Evolutionary conservation across 495 filamentous ascomycete genomes (phyloP), one percentile per base, ranked within the genome.

Genomic region (Penicillium parvum): DNA sequence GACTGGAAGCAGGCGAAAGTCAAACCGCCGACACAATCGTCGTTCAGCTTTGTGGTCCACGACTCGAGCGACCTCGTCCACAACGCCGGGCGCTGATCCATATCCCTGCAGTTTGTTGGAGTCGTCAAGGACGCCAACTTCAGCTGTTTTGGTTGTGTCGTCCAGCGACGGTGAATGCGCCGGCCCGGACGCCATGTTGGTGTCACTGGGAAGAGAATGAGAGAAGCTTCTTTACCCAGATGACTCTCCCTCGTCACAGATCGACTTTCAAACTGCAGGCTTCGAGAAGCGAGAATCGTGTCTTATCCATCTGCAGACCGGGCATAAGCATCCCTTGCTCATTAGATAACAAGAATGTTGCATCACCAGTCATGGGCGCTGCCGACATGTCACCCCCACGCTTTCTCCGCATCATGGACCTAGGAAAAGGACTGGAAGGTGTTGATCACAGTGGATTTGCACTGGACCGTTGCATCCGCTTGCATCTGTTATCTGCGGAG

Each of bases 1-100:
- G 7, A 83, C 72, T 0, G 81, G 81, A n/a, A 85, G 57, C 27
- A 85, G 56, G 17, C 80, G 72, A 37, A 79, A 43, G 54, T 85
- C 81, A 43, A 83, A 83, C 39, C 75, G 77, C 7, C 52, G 76
- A 44, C 79, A 82, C 17, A 84, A 65, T n/a, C 73, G 72, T 33
- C 70, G 73, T 52, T 85, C 81, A 11, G 81, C 78, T 40, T 69
- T 57, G 37, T 68, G 65, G 41, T 72, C 67, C 3, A 69, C 53
- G 6, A 67, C 62, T 2, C 53, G 55, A 7, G 60, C 62, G 32
- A 68, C 57, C 40, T 72, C 65, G 25, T 65, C 63, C 7, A 66
- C 30, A 2, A 63, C 44, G 0, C 57, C 56, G 0, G 63, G 56
- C 1, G 53, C 60, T 6, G 66, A 62, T 11, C 49, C 52, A 52